Conservation (phyloP, 164 flowering plant genomes). For the Liriodendron chinense region DNA sequence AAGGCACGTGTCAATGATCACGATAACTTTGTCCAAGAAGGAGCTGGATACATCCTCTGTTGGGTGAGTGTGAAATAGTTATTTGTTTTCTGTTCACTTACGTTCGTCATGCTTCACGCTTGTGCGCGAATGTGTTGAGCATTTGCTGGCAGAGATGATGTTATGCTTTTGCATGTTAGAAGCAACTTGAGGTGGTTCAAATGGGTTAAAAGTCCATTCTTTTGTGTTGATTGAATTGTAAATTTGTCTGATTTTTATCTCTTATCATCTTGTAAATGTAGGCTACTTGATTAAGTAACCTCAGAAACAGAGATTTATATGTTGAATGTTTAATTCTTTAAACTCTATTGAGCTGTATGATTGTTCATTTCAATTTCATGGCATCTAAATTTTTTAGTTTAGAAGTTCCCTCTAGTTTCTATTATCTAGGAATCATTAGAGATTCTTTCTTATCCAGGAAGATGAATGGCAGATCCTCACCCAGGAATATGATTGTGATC, state of each 20-base stretch:
- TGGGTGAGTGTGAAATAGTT: constrained; percentile 33
- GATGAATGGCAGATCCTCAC: too few relatives aligned
- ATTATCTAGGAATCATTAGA: too few relatives aligned
- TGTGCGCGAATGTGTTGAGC: neutral
- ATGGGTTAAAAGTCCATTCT: neutral
- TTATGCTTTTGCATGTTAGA: neutral
- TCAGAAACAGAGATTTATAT: too few relatives aligned
- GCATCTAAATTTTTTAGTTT: neutral
- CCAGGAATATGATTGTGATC: too few relatives aligned
- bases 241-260: neutral
- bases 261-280: neutral
- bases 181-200: neutral
- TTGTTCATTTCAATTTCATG: too few relatives aligned
- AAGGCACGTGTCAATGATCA: constrained; percentile 62
- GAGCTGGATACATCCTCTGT: constrained; percentile 51
- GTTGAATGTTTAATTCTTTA: neutral
- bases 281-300: neutral
- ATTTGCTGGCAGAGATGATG: neutral
- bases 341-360: neutral
- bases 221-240: neutral
- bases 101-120: neutral
- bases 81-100: neutral
- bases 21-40: constrained; percentile 56
- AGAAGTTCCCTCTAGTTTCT: neutral
- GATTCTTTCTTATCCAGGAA: too few relatives aligned